Percentiles rank a stretch among this genome's conserved stretches.
These are phyloP conservation scores for Rhododendron henanense DNA, from an alignment of 148 eudicot species.

Conservation along the genomic window DNA sequence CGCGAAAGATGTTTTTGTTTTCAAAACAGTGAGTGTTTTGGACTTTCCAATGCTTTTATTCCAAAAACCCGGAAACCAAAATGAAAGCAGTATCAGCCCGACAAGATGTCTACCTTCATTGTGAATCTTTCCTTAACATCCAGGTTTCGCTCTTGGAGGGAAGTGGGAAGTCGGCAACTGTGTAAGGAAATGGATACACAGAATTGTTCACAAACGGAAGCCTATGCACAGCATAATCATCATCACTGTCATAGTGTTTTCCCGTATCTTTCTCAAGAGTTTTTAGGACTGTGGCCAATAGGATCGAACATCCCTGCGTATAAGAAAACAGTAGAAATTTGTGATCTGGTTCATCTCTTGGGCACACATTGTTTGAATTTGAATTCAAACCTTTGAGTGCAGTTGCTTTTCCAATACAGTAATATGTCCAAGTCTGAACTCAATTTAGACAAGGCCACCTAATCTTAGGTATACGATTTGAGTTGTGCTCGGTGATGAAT, in stretches of 20 bases:
- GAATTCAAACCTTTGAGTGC: neutral
- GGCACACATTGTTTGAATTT: neutral
- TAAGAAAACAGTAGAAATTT: neutral
- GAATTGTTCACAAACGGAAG: constrained; percentile 13
- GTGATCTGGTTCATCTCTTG: neutral
- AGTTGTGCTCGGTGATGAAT: neutral
- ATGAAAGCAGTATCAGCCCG: neutral
- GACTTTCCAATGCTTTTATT: neutral
- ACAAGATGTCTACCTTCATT: neutral
- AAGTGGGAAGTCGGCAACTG: constrained; percentile 9
- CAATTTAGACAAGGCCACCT: neutral
- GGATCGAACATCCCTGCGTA: constrained; percentile 35
- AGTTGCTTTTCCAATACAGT: neutral
- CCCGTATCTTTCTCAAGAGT: neutral
- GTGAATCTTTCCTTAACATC: neutral
- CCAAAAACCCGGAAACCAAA: neutral
- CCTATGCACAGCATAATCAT: neutral
- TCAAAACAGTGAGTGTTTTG: neutral
- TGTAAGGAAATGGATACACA: constrained; percentile 3
- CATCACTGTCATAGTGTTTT: constrained; percentile 7
- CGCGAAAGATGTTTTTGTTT: neutral
- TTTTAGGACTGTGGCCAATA: constrained; percentile 41
- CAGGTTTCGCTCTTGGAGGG: constrained; percentile 14
- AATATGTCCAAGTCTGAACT: neutral
- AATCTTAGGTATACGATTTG: neutral